Evolutionary conservation across 1,139 yeast genomes (phyloP), one percentile per base, ranked within the genome.

Genomic region (Eremothecium coryli): DNA sequence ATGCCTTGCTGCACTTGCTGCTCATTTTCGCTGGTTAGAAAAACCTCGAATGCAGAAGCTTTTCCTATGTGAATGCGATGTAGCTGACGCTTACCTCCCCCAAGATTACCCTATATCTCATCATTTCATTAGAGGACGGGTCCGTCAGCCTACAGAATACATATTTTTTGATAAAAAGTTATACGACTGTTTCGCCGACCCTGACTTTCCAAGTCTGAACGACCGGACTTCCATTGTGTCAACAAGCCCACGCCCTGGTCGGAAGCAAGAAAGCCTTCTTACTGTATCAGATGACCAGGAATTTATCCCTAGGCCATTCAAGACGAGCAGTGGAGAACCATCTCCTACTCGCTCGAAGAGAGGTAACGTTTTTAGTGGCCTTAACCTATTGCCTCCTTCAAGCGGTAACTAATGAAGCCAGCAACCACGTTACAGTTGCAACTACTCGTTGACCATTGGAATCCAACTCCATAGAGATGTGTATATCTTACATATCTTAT

Each of bases 271-370:
- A 12, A n/a, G 14, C 12, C 11, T 23, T 13, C 28, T 15, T 10
- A 15, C 27, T 30, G 13, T 30, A 23, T 18, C 37, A 11, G 21
- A 8, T 34, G 20, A 16, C 38, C 22, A 37, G 11, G 38, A 35
- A 18, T 48, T 48, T 36, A 32, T 44, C 3, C 52, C 52, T 5
- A 32, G 46, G 26, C 49, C 52, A 9, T 43, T 45, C 37, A 44
- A 43, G 30, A 41, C 50, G 8, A 39, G 32, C 13, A 40, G 44
- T 8, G 34, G 42, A 5, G 44, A 37, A 13, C 26, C 39, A 15
- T 39, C 48, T 10, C 41, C 45, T 5, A 14, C 30, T 6, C 29
- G 38, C 2, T 24, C 18, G 12, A 44, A 41, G 26, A 39, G 44
- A 5, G 12, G 12, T 7, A 23, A n/a, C n/a, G n/a, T n/a, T n/a